These are phyloP conservation scores for Leishmania turanica DNA, from an alignment of 208 protist genomes.

Conservation along the genomic window DNA sequence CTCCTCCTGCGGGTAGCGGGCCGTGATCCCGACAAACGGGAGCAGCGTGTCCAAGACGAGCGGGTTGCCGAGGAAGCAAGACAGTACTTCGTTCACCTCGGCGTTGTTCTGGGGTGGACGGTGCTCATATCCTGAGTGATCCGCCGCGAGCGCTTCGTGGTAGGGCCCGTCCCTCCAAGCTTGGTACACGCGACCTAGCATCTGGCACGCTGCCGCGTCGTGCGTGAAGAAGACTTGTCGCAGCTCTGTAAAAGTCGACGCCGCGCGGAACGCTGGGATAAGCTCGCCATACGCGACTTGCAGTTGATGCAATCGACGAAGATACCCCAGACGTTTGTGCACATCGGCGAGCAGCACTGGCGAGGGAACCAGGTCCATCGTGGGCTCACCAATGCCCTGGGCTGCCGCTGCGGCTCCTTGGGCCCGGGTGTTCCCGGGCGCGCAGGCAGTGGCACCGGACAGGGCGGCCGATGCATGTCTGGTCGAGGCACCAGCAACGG, in stretches of 20 bases:
- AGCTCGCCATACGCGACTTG: conserved; percentile 33
- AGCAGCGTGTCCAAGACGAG: conserved; percentile 35
- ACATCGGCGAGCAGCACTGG: conserved; percentile 40
- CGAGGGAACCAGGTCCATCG: conserved; percentile 21
- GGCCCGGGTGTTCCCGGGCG: neutral
- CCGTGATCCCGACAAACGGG: conserved; percentile 42
- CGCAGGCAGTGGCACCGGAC: neutral
- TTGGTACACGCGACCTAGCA: conserved; percentile 11
- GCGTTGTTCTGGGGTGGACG: neutral
- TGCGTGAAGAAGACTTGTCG: conserved; percentile 32
- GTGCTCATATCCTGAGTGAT: neutral
- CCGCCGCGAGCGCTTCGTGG: neutral
- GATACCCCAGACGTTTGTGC: conserved; percentile 31
- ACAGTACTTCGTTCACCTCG: conserved; percentile 6
- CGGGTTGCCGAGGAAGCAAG: conserved; percentile 26
- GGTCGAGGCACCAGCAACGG: neutral
- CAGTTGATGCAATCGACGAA: conserved; percentile 60
- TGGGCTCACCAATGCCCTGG: neutral
- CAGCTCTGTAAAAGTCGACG: conserved; percentile 29
- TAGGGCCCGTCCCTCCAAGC: neutral
- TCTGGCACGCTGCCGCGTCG: conserved; percentile 12
- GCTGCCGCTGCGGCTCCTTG: neutral
- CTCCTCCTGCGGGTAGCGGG: conserved; percentile 53
- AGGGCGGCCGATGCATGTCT: neutral
- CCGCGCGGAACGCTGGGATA: conserved; percentile 40